Evolutionary conservation across 805 yeast genomes (phyloP), one percentile per base, ranked within the genome.

Genomic region (Yarrowia sp.): DNA sequence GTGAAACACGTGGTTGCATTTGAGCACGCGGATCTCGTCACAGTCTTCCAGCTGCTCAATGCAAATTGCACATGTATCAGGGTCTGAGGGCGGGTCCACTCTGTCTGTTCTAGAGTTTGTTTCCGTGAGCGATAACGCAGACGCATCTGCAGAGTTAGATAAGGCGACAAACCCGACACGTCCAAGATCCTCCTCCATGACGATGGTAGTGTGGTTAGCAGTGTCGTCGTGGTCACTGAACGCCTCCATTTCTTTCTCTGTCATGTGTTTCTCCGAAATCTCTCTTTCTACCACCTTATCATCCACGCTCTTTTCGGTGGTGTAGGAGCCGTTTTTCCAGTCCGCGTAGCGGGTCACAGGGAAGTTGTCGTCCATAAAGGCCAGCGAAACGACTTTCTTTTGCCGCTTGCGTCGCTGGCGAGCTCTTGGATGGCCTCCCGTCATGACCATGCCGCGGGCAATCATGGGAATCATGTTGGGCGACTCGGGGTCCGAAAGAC

Each of bases 1-100:
- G 71, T 90, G 96, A 80, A 86, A 90, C 2, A 87, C 91, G 74
- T 90, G 96, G 3, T 92, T 91, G 76, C 96, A 90, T 11, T 88
- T 78, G 48, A 90, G 79, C 0, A 90, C 90, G 58, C 96, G 82
- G 1, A 90, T 90, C 0, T 74, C 72, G 62, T 88, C 90, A 14
- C 81, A 85, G 58, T 82, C 82, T 67, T 84, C 88, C 64, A 87
- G 80, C 4, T 77, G 73, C 43, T 89, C 96, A 36, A 90, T 79
- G 74, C 96, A 89, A 68, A 89, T 87, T 12, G 93, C 92, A 78
- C 96, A 89, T 1, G 82, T 74, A 11, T 92, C 95, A 0, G 89
- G 84, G 22, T 66, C 69, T 1, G 66, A 17, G 11, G 44, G 66
- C 26, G 59, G 54, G n/a, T 62, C 66, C 8, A 69, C 71, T 21